A percentile compares a stretch with the other conserved stretches of the same genome.
Evolutionary conservation across 1,284 basidiomycete species (phyloP).

Genomic region (Melanopsichium pennsylvanicum): DNA sequence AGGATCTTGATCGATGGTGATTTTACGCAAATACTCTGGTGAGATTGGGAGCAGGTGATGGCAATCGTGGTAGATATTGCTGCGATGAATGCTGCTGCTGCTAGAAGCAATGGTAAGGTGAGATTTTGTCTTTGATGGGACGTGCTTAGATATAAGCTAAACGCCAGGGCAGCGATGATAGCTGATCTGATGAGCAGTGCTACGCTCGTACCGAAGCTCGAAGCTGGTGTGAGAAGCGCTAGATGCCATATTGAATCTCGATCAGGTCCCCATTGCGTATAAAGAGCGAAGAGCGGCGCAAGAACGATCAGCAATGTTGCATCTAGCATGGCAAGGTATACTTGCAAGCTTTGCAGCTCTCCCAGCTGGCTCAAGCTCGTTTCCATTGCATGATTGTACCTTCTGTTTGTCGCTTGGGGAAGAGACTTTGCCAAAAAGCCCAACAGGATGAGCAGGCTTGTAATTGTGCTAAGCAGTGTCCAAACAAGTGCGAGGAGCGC

Average conservation of each 20-base stretch:
- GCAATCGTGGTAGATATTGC: not conserved
- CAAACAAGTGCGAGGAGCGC: not conserved
- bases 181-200: not conserved
- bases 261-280: too few relatives aligned
- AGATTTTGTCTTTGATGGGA: not conserved
- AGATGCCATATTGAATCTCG: slow-evolving; percentile 2
- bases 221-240: not conserved
- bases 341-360: too few relatives aligned
- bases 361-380: too few relatives aligned
- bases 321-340: too few relatives aligned
- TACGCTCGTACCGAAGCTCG: slow-evolving; percentile 4
- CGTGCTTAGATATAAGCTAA: not conserved
- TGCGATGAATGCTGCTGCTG: not conserved
- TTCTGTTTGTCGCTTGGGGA: not conserved
- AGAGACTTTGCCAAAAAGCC: not conserved
- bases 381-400: too few relatives aligned
- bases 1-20: slow-evolving; percentile 1
- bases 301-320: too few relatives aligned
- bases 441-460: not conserved
- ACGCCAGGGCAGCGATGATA: not conserved
- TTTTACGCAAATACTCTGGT: too few relatives aligned
- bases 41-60: slow-evolving; percentile 3
- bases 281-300: too few relatives aligned
- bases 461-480: not conserved
- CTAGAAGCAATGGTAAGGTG: not conserved